Base-by-base conservation (phyloP, 2,329 filamentous ascomycete species). In the Neophaeococcomyces mojaviensis region DNA sequence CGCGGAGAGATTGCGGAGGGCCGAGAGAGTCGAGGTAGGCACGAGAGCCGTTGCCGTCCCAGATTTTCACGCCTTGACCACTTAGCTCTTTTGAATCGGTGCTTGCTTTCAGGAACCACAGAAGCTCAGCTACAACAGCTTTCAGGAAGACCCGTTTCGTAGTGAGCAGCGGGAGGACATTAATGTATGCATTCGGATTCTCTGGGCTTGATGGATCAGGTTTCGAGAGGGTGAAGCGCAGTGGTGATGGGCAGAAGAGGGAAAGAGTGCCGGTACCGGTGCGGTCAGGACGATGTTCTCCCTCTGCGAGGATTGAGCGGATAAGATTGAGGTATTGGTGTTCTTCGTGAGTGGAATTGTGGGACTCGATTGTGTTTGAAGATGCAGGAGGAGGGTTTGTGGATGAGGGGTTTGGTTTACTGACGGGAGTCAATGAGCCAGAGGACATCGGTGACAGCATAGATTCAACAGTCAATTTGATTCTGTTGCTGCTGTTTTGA, bases 131-230 rank as follows among this genome's bases (percentile, higher is more conserved):
- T 52, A 97, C 74, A 40, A 98, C 85, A 58, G 89, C 90, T 50
- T 86, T 84, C 26, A 86, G 78, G 68, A 96, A 97, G 58, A 98
- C 92, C 56, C 92, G 88, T 66, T 98, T 98, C 2, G 92, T 98
- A 3, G 92, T 98, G 15, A 98, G 82, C 56, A 98, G 86, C 19
- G 92, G 92, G 16, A 98, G 78, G 57, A 96, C 74, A 2, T 84
- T 81, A 10, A 67, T 69, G 22, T 66, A 64, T 9, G 64, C 60
- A 41, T 59, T 58, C n/a, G 7, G 67, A 28, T 28, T 28, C 24
- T 28, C 63, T 37, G 67, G 61, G 48, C 67, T 61, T 44, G 61
- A 24, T 12, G 50, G 55, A 24, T 67, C 64, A 31, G 69, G 65
- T 46, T 78, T 74, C 52, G 83, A 85, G 53, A 98, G 85, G 36